These are phyloP conservation scores for Globisporangium iwayamae DNA, from an alignment of 352 stramenopile genomes.

Conservation along the genomic window DNA sequence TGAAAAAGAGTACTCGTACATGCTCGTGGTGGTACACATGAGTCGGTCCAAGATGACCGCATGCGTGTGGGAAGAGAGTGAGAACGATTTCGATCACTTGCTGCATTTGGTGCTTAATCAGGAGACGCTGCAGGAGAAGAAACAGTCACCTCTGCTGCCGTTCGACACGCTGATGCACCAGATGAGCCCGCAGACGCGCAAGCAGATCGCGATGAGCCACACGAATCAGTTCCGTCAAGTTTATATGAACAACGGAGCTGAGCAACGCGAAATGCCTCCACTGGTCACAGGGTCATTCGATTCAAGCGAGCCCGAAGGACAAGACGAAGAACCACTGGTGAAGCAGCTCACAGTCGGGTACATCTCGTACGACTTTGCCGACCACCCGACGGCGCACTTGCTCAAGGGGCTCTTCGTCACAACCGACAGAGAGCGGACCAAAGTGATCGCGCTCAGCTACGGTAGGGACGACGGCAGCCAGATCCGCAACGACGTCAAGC, in stretches of 20 bases:
- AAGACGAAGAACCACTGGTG: background rate
- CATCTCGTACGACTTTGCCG: slow-evolving; percentile 75
- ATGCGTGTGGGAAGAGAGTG: slow-evolving; percentile 43
- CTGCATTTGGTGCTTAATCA: slow-evolving; percentile 27
- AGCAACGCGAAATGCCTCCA: background rate
- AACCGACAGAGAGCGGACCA: slow-evolving; percentile 23
- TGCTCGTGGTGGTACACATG: slow-evolving; percentile 26
- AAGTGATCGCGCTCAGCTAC: slow-evolving; percentile 52
- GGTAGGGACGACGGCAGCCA: slow-evolving; percentile 58
- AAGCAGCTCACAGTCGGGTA: slow-evolving; percentile 59
- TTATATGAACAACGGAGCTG: background rate
- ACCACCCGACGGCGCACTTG: slow-evolving; percentile 79
- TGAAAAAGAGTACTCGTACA: slow-evolving; percentile 17
- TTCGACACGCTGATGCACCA: slow-evolving; percentile 71
- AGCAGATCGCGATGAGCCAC: slow-evolving; percentile 34
- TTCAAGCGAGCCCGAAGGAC: background rate
- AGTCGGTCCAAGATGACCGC: slow-evolving; percentile 44
- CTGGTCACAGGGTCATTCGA: background rate
- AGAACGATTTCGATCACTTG: slow-evolving; percentile 29
- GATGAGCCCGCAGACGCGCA: slow-evolving; percentile 29
- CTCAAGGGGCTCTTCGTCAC: slow-evolving; percentile 68
- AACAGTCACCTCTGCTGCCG: slow-evolving; percentile 35
- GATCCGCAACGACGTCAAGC: slow-evolving; percentile 28
- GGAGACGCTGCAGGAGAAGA: slow-evolving; percentile 19
- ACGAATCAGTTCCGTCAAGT: slow-evolving; percentile 21